Evolutionary conservation across 345 rosid genomes (phyloP), one percentile per base, ranked within the genome.

Genomic region (Theobroma cacao): DNA sequence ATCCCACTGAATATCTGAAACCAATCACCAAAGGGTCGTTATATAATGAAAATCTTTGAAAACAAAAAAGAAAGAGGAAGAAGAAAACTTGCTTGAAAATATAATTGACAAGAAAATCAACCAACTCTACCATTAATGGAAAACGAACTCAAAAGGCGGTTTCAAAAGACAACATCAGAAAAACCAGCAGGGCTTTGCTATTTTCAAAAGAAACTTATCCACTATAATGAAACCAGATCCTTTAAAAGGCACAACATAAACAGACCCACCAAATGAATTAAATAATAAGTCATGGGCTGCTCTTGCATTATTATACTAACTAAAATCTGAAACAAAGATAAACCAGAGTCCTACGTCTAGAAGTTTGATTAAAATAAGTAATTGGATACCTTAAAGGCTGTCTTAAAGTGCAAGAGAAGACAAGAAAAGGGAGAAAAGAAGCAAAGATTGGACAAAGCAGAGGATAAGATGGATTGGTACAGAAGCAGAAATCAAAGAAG

Each of bases 1-100:
- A 84, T 80, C 80, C 75, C 28, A 65, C 28, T 43, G 31, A 71
- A 71, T 33, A 33, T 31, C 60, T 71, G 60, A 50, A 71, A 50
- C 75, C 59, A 71, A 71, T 50, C 75, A 71, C 45, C 11, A 71
- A 71, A 48, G 1, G 18, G 45, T 41, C 45, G 9, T n/a, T 22
- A n/a, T 63, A 1, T 28, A 22, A 3, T 31, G 2, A 1, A 77
- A 22, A 24, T 40, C 45, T 40, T 40, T 9, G 7, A 40, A 7
- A 40, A 40, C 45, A 3, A 1, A 40, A 40, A 40, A 40, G 1
- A 40, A 40, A 40, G 7, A 6, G 9, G 5, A 40, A 3, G 45
- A 41, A 18, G 18, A 41, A 67, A 13, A 10, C 47, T 41, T 41
- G 11, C 47, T 8, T 41, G 47, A 41, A 8, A 2, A 5, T 22